Evolutionary conservation across 2,329 filamentous ascomycete genomes (phyloP), one percentile per base, ranked within the genome.

Genomic region (Cryoendolithus antarcticus): DNA sequence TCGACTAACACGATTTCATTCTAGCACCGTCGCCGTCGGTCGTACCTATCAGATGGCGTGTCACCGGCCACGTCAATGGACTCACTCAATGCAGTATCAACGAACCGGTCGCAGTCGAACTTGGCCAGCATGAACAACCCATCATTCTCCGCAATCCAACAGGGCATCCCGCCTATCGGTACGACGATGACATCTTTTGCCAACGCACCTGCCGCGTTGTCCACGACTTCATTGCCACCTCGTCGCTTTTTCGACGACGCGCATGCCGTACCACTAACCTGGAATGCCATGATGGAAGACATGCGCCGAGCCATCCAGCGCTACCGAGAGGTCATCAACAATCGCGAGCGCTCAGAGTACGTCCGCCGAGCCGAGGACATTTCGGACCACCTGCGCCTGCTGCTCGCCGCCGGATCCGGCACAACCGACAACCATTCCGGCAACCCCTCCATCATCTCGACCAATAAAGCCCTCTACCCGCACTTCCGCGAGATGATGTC

Each of bases 401-500:
- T 98, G 6, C 75, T 98, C n/a, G 88, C 88, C 24, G 91, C 91
- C 40, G 91, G 88, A 6, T 98, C 91, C 28, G 86, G 89, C 40
- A 98, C 91, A 2, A 98, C 91, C 0, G 91, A 98, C 62, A 98
- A 98, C 56, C 91, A 98, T 60, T 96, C 91, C 12, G 91, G 91
- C 32, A 93, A 96, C 51, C 91, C 91, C 4, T 96, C 91, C n/a
- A 95, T 98, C 54, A 98, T 98, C 44, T 95, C 88, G 5, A 93
- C 86, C 4, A 98, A 98, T 68, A 96, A 96, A 61, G 84, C 86
- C 0, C 69, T 98, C 10, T 96, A 96, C 56, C 91, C 91, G 15
- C 88, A 96, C 62, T 98, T 98, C 63, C 74, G 91, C 39, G 91
- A 96, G 58, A 96, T 96, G 80, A 98, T 98, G 91, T 96, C 91